Base-by-base conservation (phyloP, 208 protist species). In the Leishmania aethiopica region DNA sequence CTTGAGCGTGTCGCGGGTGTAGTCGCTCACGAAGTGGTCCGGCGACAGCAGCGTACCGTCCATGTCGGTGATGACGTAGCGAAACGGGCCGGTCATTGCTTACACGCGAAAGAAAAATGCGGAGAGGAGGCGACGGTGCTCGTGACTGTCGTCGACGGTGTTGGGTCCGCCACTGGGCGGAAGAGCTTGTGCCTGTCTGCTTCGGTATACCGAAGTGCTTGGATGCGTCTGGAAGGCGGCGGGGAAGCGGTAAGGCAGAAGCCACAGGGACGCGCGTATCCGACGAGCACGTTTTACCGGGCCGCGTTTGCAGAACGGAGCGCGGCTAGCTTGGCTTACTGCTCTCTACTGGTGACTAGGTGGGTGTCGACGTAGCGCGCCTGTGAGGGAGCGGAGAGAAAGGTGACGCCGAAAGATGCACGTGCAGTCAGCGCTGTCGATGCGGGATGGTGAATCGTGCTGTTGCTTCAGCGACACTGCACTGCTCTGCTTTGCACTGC, bases 1-100 rank as follows among this genome's bases (percentile, higher is more conserved):
- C 37, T 86, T 86, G 28, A 95, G 86, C 2, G 88, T 91, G 35
- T 91, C 80, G 53, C 84, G 85, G 8, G 91, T 91, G 78, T 85
- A 89, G 57, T 81, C 70, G 40, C 82, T 89, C 19, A 92, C 64
- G 32, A 75, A 19, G 57, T 94, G 90, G 42, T 87, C 62, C 4
- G 87, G 86, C 25, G 80, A 85, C 35, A 94, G 77, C 51, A 92
- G 66, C 57, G 91, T 94, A 47, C 91, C 89, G 79, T 94, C 91
- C 82, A 94, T 89, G 62, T 94, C 91, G 53, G 89, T 85, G 60
- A 87, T 80, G 17, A 94, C 86, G 22, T 88, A 88, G 51, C 80
- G 72, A 78, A 91, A 89, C 15, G 69, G 76, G 17, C 73, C 22
- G 0, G 57, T 19, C 78, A 86, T 86, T 83, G 40, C 32, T 3